These are phyloP conservation scores for Escovopsis sp. DNA, from an alignment of 2,329 filamentous ascomycete genomes.

Conservation along the genomic window DNA sequence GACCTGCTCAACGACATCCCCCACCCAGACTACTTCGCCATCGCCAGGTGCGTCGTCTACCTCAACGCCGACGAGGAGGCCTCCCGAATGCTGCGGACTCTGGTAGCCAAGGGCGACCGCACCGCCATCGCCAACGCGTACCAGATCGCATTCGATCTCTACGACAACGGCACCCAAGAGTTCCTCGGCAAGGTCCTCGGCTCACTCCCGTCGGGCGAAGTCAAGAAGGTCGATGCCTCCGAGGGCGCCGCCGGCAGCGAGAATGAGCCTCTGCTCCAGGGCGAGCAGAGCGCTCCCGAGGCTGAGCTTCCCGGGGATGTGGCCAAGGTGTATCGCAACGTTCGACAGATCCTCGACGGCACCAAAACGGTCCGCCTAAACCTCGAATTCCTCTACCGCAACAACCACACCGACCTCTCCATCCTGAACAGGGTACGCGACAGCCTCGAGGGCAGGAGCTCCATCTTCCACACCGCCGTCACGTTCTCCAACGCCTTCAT, in stretches of 20 bases:
- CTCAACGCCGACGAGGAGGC: constrained; percentile 85
- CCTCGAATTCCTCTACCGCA: constrained; percentile 89
- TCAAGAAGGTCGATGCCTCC: constrained; percentile 22
- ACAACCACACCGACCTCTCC: constrained; percentile 80
- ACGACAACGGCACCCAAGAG: constrained; percentile 96
- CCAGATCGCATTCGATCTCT: constrained; percentile 94
- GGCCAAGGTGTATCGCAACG: constrained; percentile 44
- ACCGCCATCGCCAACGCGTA: constrained; percentile 77
- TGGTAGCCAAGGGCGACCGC: constrained; percentile 66
- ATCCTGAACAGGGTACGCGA: constrained; percentile 95
- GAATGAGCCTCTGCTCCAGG: constrained; percentile 31
- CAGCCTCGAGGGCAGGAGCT: constrained; percentile 88
- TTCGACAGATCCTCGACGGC: constrained; percentile 61
- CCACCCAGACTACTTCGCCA: constrained; percentile 90
- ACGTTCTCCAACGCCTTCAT: constrained; percentile 98
- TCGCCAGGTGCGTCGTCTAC: constrained; percentile 94
- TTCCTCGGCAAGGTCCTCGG: constrained; percentile 83
- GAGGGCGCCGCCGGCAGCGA: constrained; percentile 32
- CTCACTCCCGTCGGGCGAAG: constrained; percentile 48
- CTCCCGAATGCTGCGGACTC: constrained; percentile 65
- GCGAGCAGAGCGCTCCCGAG: constrained; percentile 41
- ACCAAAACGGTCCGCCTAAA: constrained; percentile 91
- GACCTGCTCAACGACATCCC: constrained; percentile 87
- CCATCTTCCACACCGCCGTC: constrained; percentile 94
- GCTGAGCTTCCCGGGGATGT: constrained; percentile 33